Evolutionary conservation across 192 early-diverging fungal genomes (phyloP), one percentile per base, ranked within the genome.

Genomic region (Mortierella hygrophila): DNA sequence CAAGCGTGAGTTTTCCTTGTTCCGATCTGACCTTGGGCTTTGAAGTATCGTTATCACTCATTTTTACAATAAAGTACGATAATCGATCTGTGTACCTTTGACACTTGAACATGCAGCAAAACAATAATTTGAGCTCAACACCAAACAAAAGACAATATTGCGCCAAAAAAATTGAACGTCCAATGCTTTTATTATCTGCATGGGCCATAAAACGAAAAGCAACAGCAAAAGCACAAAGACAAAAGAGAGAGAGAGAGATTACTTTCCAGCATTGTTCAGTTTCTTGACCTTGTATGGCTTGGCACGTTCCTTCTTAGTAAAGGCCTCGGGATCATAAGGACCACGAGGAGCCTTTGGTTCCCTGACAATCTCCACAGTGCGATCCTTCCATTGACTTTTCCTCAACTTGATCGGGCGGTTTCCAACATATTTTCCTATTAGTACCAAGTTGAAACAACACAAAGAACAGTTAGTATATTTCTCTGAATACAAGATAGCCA

Each of bases 341-440:
- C 83, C 84, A 42, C 79, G 74, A 6, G 65, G 71, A 38, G 84
- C 65, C 72, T 81, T 86, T 41, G 79, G 63, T 49, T 86, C 84
- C 38, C 76, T 71, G 16, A 86, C 72, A 74, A 92, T 92, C 75
- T 97, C 96, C 1, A 94, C 92, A 82, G 94, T 97, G 69, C 97
- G 93, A 42, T 98, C 96, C 73, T 96, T 94, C 97, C 97, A 98
- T 38, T 88, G 96, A 77, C 96, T 97, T 82, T 98, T 98, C 46
- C 97, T 93, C 54, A 99, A 92, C 81, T 97, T 98, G 76, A 99
- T 97, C 6, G 98, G 98, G 63, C 97, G 88, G 78, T 96, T 97
- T 41, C 98, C 98, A 7, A 99, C 95, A 86, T 98, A 99, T 89
- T 99, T 99, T 60, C 95, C 95, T 96, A 85, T 70, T 70, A 60